A percentile compares a stretch with the other conserved stretches of the same genome.
Evolutionary conservation across 306 rosid genomes (phyloP).

Genomic region (Albizia julibrissin): DNA sequence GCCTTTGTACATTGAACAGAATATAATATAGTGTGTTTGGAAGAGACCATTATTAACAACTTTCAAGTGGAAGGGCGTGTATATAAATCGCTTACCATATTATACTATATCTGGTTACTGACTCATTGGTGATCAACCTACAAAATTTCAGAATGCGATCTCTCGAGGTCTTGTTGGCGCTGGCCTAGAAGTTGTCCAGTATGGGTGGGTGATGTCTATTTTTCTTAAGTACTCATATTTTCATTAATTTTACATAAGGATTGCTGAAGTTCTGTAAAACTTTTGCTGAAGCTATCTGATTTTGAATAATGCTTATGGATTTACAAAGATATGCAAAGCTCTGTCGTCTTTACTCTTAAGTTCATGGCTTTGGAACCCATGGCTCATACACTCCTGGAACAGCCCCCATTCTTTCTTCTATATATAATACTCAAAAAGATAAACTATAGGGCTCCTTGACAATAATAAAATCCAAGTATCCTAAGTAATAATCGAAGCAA

Average conservation of each 20-base stretch:
- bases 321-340: not conserved
- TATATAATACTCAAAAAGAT: not conserved
- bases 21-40: constrained; percentile 14
- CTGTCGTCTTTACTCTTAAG: not conserved
- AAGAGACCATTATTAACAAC: constrained; percentile 21
- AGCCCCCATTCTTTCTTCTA: not conserved
- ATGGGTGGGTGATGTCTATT: constrained; percentile 66
- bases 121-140: constrained; percentile 33
- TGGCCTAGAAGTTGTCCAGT: constrained; percentile 83
- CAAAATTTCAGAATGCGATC: constrained; percentile 75
- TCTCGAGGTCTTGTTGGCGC: constrained; percentile 79
- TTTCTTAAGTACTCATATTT: not conserved
- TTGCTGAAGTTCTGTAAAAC: not conserved
- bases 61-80: constrained; percentile 14
- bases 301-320: not conserved
- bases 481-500: not conserved
- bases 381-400: too few relatives aligned
- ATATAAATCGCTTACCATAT: constrained; percentile 22
- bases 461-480: not conserved
- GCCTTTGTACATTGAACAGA: constrained; percentile 15
- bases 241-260: constrained; percentile 17
- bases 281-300: not conserved
- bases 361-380: not conserved
- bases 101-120: constrained; percentile 27
- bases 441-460: not conserved